These are phyloP conservation scores for Trichophyton schoenleinii DNA, from an alignment of 2,329 filamentous ascomycete species.

Conservation along the genomic window DNA sequence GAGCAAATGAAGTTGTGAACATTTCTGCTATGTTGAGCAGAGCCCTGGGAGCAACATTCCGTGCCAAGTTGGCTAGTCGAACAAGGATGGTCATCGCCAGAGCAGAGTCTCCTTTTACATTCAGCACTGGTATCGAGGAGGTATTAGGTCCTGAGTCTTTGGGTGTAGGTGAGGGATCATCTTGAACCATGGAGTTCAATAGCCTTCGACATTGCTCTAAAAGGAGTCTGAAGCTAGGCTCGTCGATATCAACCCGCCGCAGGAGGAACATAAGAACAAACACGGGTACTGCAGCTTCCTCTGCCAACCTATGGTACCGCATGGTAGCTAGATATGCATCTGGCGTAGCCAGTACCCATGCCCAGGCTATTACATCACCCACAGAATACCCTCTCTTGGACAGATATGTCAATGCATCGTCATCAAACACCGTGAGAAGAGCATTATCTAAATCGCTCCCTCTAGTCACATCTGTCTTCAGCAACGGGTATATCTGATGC, in stretches of 20 bases:
- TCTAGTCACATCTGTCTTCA: constrained; percentile 10
- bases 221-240: constrained; percentile 32
- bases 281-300: constrained; percentile 24
- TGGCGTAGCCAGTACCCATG: constrained; percentile 34
- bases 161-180: neutral
- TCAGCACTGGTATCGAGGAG: neutral
- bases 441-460: constrained; percentile 8
- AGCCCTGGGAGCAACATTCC: constrained; percentile 36
- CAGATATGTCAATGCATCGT: constrained; percentile 21
- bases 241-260: constrained; percentile 30
- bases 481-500: constrained; percentile 21
- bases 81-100: constrained; percentile 30
- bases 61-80: constrained; percentile 40
- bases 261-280: constrained; percentile 39
- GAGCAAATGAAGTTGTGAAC: constrained; percentile 24
- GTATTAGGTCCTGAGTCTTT: neutral
- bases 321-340: constrained; percentile 25
- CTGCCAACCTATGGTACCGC: constrained; percentile 21
- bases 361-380: constrained; percentile 34
- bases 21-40: constrained; percentile 32
- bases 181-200: neutral
- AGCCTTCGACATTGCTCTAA: constrained; percentile 27
- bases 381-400: constrained; percentile 22
- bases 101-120: constrained; percentile 11
- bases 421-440: constrained; percentile 24